Percentiles rank a stretch among this genome's conserved stretches.
Conservation (phyloP, 345 rosid species). For the Pelargonium nanum region DNA sequence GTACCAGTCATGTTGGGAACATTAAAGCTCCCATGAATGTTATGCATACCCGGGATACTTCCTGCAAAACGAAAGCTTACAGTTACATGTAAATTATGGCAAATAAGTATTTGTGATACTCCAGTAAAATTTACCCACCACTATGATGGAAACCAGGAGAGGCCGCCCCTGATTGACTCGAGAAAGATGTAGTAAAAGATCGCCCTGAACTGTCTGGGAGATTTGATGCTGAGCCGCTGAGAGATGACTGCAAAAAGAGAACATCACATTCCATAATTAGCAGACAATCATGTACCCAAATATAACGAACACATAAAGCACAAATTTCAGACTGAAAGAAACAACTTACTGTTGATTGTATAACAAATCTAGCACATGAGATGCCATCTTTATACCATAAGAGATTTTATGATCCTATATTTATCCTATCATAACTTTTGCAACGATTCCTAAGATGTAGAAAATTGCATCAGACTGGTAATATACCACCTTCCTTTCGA, state of each 20-base stretch:
- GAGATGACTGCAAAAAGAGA: slow-evolving; percentile 57
- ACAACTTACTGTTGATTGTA: neutral
- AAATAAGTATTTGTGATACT: slow-evolving; percentile 1
- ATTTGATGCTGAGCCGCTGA: slow-evolving; percentile 84
- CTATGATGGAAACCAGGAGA: slow-evolving; percentile 75
- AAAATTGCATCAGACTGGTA: too few species aligned
- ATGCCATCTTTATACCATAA: too few species aligned
- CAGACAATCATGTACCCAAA: slow-evolving; percentile 3
- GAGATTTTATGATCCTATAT: too few species aligned
- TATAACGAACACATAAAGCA: neutral
- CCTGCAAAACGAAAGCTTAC: slow-evolving; percentile 32
- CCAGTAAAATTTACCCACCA: slow-evolving; percentile 28
- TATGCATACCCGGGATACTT: slow-evolving; percentile 78
- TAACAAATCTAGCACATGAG: neutral
- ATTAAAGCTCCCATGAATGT: slow-evolving; percentile 83
- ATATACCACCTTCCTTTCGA: too few species aligned
- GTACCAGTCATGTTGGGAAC: slow-evolving; percentile 82
- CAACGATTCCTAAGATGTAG: too few species aligned
- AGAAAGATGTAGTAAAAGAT: slow-evolving; percentile 68
- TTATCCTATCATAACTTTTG: too few species aligned
- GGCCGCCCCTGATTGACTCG: slow-evolving; percentile 88
- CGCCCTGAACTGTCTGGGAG: slow-evolving; percentile 70
- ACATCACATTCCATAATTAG: neutral
- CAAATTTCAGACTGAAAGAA: neutral
- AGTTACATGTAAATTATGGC: slow-evolving; percentile 1